Evolutionary conservation across 2,329 filamentous ascomycete species (phyloP).

Genomic region (Escovopsis sp.): DNA sequence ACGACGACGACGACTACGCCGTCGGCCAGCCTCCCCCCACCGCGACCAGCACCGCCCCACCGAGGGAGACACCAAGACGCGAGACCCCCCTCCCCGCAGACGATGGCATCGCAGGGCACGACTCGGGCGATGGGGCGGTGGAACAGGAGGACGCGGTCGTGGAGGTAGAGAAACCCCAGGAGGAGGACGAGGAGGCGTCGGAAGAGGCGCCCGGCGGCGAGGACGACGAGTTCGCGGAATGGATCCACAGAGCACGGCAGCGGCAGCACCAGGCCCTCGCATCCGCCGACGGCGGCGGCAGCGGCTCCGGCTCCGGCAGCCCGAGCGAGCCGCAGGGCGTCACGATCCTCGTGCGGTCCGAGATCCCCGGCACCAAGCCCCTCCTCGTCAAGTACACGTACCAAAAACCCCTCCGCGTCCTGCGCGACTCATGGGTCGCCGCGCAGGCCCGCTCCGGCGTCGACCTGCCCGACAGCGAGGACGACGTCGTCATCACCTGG

Average conservation of each 20-base stretch:
- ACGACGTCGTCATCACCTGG: slow-evolving; percentile 65
- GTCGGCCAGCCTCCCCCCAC: background rate
- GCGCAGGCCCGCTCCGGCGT: slow-evolving; percentile 35
- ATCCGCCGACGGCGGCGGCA: slow-evolving; percentile 5
- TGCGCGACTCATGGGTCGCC: slow-evolving; percentile 55
- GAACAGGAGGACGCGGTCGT: too few species aligned
- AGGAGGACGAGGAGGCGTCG: slow-evolving; percentile 1
- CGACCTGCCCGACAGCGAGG: slow-evolving; percentile 17
- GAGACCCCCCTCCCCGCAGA: too few species aligned
- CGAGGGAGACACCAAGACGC: too few species aligned
- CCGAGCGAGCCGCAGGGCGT: slow-evolving; percentile 13
- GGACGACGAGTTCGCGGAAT: slow-evolving; percentile 28
- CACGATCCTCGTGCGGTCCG: slow-evolving; percentile 41
- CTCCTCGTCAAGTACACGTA: slow-evolving; percentile 48
- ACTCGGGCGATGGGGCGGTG: too few species aligned
- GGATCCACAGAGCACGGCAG: slow-evolving; percentile 27
- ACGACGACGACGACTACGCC: too few species aligned
- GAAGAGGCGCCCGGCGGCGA: slow-evolving; percentile 3
- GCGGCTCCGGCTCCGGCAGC: background rate
- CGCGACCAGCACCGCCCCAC: background rate
- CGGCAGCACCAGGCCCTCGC: slow-evolving; percentile 14
- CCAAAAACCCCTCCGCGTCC: slow-evolving; percentile 50
- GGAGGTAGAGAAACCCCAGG: background rate
- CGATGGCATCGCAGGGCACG: too few species aligned
- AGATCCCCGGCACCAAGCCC: slow-evolving; percentile 43